Evolutionary conservation across 1,284 basidiomycete genomes (phyloP).

Genomic region (Garcileccinum viscosum): DNA sequence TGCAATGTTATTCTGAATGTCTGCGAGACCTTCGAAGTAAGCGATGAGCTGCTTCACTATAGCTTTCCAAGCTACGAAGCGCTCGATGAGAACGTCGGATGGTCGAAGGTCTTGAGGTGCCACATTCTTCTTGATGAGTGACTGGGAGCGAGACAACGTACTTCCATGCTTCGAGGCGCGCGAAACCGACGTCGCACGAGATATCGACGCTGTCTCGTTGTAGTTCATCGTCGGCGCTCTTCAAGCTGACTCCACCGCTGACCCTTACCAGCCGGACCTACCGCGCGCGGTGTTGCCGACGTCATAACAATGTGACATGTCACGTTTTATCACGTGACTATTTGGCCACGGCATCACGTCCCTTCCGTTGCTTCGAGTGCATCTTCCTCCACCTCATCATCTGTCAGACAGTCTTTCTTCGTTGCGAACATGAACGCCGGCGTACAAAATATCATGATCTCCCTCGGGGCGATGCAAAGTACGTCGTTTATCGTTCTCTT

Average conservation of each 20-base stretch:
- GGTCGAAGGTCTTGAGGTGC: constrained; percentile 90
- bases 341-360: constrained; percentile 11
- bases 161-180: constrained; percentile 68
- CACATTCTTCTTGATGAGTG: constrained; percentile 90
- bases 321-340: constrained; percentile 26
- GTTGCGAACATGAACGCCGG: constrained; percentile 55
- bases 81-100: constrained; percentile 96
- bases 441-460: constrained; percentile 79
- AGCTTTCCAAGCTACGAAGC: constrained; percentile 91
- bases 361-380: too few species aligned
- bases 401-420: constrained; percentile 19
- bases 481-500: constrained; percentile 21
- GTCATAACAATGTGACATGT: constrained; percentile 37
- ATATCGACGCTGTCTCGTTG: constrained; percentile 58
- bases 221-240: constrained; percentile 36
- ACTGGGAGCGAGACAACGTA: constrained; percentile 77
- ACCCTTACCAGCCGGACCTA: too few species aligned
- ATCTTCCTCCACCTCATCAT: too few species aligned
- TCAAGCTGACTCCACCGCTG: constrained; percentile 8
- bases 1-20: constrained; percentile 95
- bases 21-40: constrained; percentile 90
- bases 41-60: constrained; percentile 95
- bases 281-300: too few species aligned
- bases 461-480: constrained; percentile 92
- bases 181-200: constrained; percentile 74